Conservation (phyloP, 2,329 filamentous ascomycete genomes). For the Proliferodiscus dingleyae region DNA sequence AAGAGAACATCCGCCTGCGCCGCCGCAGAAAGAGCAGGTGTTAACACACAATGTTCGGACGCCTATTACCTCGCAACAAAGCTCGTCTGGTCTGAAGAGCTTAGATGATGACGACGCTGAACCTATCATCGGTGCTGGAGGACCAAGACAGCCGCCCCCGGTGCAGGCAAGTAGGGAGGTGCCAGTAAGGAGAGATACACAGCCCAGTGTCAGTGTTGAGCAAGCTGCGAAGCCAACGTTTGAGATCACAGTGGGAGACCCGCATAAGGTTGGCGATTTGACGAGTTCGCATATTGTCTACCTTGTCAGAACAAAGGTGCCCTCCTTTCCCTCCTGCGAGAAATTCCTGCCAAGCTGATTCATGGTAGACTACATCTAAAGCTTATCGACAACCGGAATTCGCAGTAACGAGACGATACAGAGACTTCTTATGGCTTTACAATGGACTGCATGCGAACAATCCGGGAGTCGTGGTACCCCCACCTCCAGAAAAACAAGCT, state of each 20-base stretch:
- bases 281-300: constrained; percentile 98
- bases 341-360: constrained; percentile 17
- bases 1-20: constrained; percentile 59
- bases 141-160: constrained; percentile 63
- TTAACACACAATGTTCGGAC: constrained; percentile 52
- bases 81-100: constrained; percentile 60
- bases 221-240: constrained; percentile 91
- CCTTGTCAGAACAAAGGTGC: constrained; percentile 84
- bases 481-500: constrained; percentile 95
- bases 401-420: constrained; percentile 86
- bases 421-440: constrained; percentile 97
- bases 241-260: constrained; percentile 87
- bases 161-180: constrained; percentile 54
- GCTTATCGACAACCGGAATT: constrained; percentile 92
- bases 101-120: constrained; percentile 64
- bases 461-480: constrained; percentile 89
- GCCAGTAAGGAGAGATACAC: constrained; percentile 47
- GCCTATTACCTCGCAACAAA: constrained; percentile 43
- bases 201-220: constrained; percentile 83
- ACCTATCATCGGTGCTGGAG: constrained; percentile 37
- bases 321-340: not conserved
- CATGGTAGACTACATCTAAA: constrained; percentile 78
- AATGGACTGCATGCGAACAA: constrained; percentile 91
- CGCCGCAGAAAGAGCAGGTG: constrained; percentile 63
- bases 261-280: constrained; percentile 94